phyloP scores from a whole-genome alignment of 2,329 filamentous ascomycete species.

The Coleophoma crateriformis region DNA sequence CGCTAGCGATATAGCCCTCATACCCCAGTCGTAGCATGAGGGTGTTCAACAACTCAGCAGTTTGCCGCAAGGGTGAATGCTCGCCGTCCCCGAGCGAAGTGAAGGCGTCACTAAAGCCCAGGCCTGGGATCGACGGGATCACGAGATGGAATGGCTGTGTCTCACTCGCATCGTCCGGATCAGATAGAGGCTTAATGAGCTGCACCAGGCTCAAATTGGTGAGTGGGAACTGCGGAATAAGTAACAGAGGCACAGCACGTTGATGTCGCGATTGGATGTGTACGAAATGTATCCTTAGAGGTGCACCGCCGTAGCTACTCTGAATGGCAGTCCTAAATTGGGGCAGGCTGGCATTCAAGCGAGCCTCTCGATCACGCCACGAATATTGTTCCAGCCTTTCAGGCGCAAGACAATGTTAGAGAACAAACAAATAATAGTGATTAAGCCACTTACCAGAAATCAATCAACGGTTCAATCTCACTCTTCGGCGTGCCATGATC shows the following conservation, averaged over 20 bases:
- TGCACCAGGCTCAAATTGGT: constrained; percentile 55
- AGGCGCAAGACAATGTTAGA: neutral
- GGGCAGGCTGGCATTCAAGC: constrained; percentile 52
- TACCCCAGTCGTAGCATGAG: constrained; percentile 60
- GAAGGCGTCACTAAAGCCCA: constrained; percentile 62
- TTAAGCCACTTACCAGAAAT: constrained; percentile 48
- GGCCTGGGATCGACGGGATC: constrained; percentile 58
- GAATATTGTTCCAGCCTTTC: constrained; percentile 59
- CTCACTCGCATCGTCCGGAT: constrained; percentile 39
- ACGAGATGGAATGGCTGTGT: constrained; percentile 59
- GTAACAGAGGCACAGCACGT: constrained; percentile 55
- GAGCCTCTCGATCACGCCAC: constrained; percentile 54
- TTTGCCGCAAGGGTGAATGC: constrained; percentile 42
- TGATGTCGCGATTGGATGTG: constrained; percentile 48
- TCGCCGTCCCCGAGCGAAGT: constrained; percentile 15
- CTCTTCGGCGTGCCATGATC: constrained; percentile 49
- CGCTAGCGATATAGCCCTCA: constrained; percentile 49
- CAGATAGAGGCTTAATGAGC: constrained; percentile 47
- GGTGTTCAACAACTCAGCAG: constrained; percentile 48
- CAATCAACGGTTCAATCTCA: constrained; percentile 57
- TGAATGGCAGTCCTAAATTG: constrained; percentile 57
- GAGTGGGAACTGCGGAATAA: constrained; percentile 61
- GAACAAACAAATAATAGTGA: neutral
- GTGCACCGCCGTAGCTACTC: constrained; percentile 28
- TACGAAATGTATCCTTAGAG: constrained; percentile 58